Evolutionary conservation across 371 early-diverging fungal genomes (phyloP), one percentile per base, ranked within the genome.

Genomic region (Umbelopsis sp.): DNA sequence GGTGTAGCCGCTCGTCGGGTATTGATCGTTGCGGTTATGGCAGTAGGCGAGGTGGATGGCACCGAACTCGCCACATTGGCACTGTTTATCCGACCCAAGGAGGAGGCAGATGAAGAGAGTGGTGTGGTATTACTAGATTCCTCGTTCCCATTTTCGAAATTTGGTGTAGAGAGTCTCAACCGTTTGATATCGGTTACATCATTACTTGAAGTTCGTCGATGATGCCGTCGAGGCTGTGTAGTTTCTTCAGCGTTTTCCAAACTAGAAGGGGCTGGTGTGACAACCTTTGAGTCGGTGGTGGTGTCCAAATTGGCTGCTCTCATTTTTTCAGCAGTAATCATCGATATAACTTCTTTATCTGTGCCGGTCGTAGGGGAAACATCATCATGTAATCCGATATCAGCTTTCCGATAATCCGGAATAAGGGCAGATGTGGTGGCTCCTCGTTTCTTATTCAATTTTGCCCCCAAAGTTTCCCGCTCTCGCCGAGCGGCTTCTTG

Each of bases 401-500:
- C 66, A 6, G 66, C 35, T n/a, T 57, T 57, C n/a, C 57, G 57
- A 35, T 37, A 57, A 18, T 57, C 57, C 35, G 57, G 57, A 18
- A 57, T 66, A 18, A 24, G 64, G 18, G 50, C 51, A 16, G 50
- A 41, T 38, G 53, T 25, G 1, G 52, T 25, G 1, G 45, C 65
- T 29, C 72, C 66, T 50, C 77, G 76, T 62, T 76, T 76, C 48
- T 57, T 66, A 29, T 70, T 70, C 5, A 81, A 57, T 66, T 81
- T 81, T 35, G 81, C 79, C 20, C 72, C 72, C 37, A 80, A 64
- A 0, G 80, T 74, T 65, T 78, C 76, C 66, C 84, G 77, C 57
- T 85, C 86, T 65, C 78, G 74, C 44, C 83, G 63, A 20, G 91
- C 92, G 1, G 89, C 88, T 73, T 89, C 87, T 69, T 92, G 90